Base-by-base conservation (phyloP, 768 basidiomycete species). In the Tubosaeta sp. region DNA sequence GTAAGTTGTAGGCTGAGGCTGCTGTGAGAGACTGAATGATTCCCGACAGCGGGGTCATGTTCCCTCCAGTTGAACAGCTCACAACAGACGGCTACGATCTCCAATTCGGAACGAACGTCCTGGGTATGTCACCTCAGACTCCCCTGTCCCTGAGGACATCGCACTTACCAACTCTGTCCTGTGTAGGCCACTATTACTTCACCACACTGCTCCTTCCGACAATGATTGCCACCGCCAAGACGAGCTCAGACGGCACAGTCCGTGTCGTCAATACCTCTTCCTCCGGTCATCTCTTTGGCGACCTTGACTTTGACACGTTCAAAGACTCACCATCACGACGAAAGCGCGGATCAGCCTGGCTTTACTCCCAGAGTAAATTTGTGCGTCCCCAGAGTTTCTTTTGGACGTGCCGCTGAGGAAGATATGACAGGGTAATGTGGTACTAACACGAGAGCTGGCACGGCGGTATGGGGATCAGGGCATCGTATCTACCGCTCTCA, bases 161-260 rank as follows among this genome's bases (percentile, higher is more conserved):
- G 19, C 5, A n/a, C 14, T 8, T 6, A 41, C 37, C 8, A 33
- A 33, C 13, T 10, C 13, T 16, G 31, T n/a, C 37, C 22, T 33
- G 1, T 17, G 3, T 52, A 81, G 83, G 85, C 3, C 86, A 82
- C 60, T 83, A 76, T 59, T 75, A 80, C 59, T 74, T 88, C 52
- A 85, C 83, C 2, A 69, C 71, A 42, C 70, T 77, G 14, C 74
- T 85, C 39, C 67, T 83, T 25, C 80, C 81, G 6, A 69, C 69
- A 4, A 69, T 82, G 26, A 59, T 74, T 17, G 68, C 69, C 5
- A 75, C 72, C 3, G 72, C 76, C 14, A 67, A 65, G 34, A 58
- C 65, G 9, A 64, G 73, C 6, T 61, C 73, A 1, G 74, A 76
- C 29, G 68, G 71, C 43, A 75, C 75, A 42, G 65, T 72, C 5